Evolutionary conservation across 169 alveolate species (phyloP).

Genomic region (Cryptosporidium tyzzeri): DNA sequence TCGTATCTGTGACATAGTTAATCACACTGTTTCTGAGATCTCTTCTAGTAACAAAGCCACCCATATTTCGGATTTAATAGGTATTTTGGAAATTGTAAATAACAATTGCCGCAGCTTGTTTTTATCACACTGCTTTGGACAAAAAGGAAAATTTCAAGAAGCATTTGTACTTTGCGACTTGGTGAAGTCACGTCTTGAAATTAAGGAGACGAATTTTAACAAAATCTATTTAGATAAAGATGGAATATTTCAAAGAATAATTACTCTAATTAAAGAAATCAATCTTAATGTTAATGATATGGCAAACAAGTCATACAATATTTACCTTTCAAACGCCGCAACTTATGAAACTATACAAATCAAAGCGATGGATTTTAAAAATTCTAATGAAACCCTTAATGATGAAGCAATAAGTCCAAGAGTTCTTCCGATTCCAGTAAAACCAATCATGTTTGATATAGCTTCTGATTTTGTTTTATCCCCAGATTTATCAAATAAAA

Average conservation of each 20-base stretch:
- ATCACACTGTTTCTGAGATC: conserved; percentile 41
- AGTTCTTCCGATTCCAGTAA: conserved; percentile 51
- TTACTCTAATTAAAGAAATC: conserved; percentile 5
- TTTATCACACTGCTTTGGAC: conserved; percentile 50
- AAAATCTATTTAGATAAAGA: neutral
- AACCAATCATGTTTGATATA: conserved; percentile 74
- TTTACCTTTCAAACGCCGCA: conserved; percentile 19
- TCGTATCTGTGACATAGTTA: conserved; percentile 50
- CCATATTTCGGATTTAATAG: neutral
- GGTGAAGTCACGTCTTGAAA: conserved; percentile 51
- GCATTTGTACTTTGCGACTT: conserved; percentile 62
- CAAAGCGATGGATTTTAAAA: neutral
- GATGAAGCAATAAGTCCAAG: conserved; percentile 22
- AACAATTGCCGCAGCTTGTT: conserved; percentile 48
- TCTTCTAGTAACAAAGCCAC: neutral
- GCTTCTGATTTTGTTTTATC: conserved; percentile 48
- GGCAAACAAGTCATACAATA: conserved; percentile 20
- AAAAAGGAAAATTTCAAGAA: conserved; percentile 46
- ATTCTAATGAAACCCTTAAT: neutral
- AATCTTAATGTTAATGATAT: neutral
- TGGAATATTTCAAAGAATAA: conserved; percentile 35
- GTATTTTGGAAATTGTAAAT: neutral
- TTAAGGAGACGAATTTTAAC: neutral
- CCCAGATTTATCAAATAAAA: conserved; percentile 20
- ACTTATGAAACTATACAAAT: neutral